These are phyloP conservation scores for Aschersonia sp. DNA, from an alignment of 2,329 filamentous ascomycete genomes.

Conservation along the genomic window DNA sequence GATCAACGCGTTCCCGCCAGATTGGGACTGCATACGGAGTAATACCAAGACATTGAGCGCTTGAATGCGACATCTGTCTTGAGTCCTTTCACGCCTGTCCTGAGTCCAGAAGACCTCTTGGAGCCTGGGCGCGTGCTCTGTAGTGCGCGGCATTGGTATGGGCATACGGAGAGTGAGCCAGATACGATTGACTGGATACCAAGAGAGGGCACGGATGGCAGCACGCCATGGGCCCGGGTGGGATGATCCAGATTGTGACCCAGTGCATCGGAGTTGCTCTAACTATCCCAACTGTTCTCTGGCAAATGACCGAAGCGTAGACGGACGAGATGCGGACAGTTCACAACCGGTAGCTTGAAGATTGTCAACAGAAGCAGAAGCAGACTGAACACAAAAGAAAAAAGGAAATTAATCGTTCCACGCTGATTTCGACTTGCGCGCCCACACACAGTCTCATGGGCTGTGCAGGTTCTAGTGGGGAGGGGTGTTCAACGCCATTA, in stretches of 20 bases:
- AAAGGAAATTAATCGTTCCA: not conserved
- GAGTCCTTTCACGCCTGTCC: not conserved
- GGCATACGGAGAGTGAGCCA: not conserved
- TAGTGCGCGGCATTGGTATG: slow-evolving; percentile 1
- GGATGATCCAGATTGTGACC: slow-evolving; percentile 2
- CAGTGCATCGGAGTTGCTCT: not conserved
- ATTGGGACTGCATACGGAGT: slow-evolving; percentile 2
- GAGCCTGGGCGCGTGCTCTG: not conserved
- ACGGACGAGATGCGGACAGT: too few species aligned
- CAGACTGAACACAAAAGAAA: not conserved
- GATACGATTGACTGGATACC: slow-evolving; percentile 1
- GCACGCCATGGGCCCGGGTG: slow-evolving; percentile 2
- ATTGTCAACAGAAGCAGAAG: too few species aligned
- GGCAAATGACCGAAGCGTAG: not conserved
- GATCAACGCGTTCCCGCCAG: slow-evolving; percentile 1
- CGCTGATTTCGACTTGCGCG: not conserved
- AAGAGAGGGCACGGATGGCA: slow-evolving; percentile 2
- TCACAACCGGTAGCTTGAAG: too few species aligned
- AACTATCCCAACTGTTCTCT: not conserved
- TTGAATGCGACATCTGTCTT: not conserved
- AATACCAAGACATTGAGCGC: slow-evolving; percentile 2
- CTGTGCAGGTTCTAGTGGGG: not conserved
- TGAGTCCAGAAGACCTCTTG: not conserved
- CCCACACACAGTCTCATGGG: not conserved
- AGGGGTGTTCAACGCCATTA: not conserved